Conservation (phyloP, 345 rosid species). For the Erysimum cheiranthoides region DNA sequence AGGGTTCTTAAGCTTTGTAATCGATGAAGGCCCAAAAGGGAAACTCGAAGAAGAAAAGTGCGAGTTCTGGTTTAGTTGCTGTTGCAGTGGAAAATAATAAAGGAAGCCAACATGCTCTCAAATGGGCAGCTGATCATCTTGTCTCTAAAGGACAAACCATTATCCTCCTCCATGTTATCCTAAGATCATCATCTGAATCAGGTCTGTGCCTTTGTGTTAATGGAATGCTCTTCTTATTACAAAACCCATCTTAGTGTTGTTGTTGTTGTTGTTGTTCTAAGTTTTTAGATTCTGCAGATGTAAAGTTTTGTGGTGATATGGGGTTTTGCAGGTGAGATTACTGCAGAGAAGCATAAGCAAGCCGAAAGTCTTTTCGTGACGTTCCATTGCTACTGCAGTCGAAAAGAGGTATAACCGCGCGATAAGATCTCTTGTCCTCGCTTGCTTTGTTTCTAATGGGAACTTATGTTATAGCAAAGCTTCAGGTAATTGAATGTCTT, state of each 20-base stretch:
- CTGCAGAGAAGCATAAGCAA: slow-evolving; percentile 50
- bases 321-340: slow-evolving; percentile 34
- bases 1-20: slow-evolving; percentile 23
- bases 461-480: background rate
- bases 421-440: background rate
- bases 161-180: slow-evolving; percentile 70
- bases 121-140: slow-evolving; percentile 84
- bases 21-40: slow-evolving; percentile 41
- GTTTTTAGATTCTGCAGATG: background rate
- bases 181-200: slow-evolving; percentile 42
- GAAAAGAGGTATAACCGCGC: slow-evolving; percentile 65
- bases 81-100: slow-evolving; percentile 83
- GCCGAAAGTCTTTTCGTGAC: slow-evolving; percentile 71
- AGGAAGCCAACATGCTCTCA: slow-evolving; percentile 81
- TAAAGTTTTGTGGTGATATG: background rate
- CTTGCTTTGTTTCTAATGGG: background rate
- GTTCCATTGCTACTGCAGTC: slow-evolving; percentile 86
- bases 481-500: background rate
- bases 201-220: slow-evolving; percentile 23
- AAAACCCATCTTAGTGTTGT: background rate
- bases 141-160: slow-evolving; percentile 69
- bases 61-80: slow-evolving; percentile 63
- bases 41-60: slow-evolving; percentile 51
- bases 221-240: background rate
- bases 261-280: slow-evolving; percentile 1